Evolutionary conservation across 139 green algal genomes (phyloP).

Genomic region (Chlorella sp.): DNA sequence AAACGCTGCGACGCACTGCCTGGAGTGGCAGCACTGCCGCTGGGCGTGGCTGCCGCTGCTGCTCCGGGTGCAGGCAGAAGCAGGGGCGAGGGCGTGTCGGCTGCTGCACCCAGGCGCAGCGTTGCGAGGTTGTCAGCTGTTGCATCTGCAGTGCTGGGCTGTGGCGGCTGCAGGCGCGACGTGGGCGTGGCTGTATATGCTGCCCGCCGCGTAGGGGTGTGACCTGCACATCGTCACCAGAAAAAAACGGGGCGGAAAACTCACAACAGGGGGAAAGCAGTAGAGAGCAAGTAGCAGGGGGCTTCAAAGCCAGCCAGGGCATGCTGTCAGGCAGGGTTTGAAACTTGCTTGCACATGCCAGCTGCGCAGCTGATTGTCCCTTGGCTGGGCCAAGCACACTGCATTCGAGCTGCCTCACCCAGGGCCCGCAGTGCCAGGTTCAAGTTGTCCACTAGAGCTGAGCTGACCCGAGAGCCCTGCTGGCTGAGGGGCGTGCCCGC

Average conservation of each 20-base stretch:
- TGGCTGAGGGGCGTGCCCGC: not conserved
- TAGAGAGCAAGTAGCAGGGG: not conserved
- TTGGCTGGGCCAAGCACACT: no score
- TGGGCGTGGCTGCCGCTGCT: not conserved
- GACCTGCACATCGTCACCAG: not conserved
- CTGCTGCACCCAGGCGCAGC: not conserved
- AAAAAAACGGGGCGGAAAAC: no score
- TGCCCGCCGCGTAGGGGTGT: not conserved
- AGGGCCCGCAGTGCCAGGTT: not conserved
- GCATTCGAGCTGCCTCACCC: not conserved
- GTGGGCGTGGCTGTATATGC: not conserved
- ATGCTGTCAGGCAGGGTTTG: no score
- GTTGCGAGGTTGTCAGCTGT: not conserved
- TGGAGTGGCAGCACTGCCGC: no score
- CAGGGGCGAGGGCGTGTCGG: not conserved
- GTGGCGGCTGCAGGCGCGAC: not conserved
- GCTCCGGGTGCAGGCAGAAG: not conserved
- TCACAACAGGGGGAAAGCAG: no score
- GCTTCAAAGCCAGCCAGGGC: not conserved
- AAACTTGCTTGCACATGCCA: no score
- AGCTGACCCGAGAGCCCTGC: constrained; percentile 1
- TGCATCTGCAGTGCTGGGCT: not conserved
- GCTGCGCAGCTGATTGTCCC: no score
- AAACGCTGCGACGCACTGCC: not conserved
- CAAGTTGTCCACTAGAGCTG: constrained; percentile 15